Evolutionary conservation across 1,284 basidiomycete species (phyloP).

Genomic region (Sparassis latifolia): DNA sequence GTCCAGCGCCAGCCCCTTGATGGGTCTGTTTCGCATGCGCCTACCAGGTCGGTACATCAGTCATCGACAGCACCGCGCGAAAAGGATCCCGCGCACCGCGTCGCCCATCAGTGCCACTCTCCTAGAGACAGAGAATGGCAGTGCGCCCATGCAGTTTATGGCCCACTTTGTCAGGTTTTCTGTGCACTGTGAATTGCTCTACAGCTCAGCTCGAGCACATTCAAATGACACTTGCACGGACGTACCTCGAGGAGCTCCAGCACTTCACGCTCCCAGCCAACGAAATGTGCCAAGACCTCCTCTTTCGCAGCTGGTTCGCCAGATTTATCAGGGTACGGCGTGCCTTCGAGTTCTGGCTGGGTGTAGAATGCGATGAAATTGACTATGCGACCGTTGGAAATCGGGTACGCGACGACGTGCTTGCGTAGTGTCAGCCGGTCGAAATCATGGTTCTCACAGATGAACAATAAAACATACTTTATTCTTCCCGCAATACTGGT

Average conservation of each 20-base stretch:
- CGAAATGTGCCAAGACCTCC: constrained; percentile 28
- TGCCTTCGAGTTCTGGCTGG: constrained; percentile 26
- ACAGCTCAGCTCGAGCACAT: no score
- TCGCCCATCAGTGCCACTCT: constrained; percentile 39
- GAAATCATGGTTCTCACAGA: neutral
- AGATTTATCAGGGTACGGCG: constrained; percentile 26
- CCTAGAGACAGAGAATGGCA: constrained; percentile 31
- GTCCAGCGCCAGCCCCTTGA: constrained; percentile 47
- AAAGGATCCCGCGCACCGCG: constrained; percentile 25
- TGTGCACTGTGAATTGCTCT: constrained; percentile 22
- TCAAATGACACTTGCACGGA: no score
- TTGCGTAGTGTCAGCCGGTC: neutral
- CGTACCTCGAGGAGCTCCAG: constrained; percentile 27
- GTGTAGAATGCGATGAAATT: constrained; percentile 35
- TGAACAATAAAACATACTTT: constrained; percentile 22
- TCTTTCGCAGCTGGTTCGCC: constrained; percentile 26
- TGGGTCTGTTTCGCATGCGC: constrained; percentile 47
- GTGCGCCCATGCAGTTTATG: constrained; percentile 31
- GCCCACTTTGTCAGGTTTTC: constrained; percentile 38
- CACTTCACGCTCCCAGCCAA: constrained; percentile 33
- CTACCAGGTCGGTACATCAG: constrained; percentile 20
- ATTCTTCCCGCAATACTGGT: constrained; percentile 39
- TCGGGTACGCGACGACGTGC: constrained; percentile 23
- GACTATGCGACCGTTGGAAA: constrained; percentile 25
- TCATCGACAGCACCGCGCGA: neutral